Evolutionary conservation across 208 protist species (phyloP), one percentile per base, ranked within the genome.

Genomic region (Trypanosoma congolense): DNA sequence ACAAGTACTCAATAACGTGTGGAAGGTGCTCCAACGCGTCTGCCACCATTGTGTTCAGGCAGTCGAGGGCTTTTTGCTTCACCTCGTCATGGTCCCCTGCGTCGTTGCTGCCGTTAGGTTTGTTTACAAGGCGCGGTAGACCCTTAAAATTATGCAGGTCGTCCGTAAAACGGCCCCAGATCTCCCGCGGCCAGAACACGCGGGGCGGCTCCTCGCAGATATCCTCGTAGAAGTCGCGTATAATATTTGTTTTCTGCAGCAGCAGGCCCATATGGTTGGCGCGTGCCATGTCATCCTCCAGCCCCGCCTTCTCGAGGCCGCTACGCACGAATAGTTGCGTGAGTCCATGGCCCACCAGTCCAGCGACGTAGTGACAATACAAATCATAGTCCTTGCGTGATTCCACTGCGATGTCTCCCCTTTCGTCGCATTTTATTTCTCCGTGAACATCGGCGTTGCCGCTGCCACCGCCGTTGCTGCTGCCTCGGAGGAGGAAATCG

Each of bases 191-290:
- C 92, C 94, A 98, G 66, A 96, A 98, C 31, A 96, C 91, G 38
- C 96, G 82, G 22, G 80, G 82, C 35, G 84, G 81, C 46, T 75
- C 70, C 52, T 97, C 94, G 29, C 67, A 59, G 24, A 97, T 87
- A 64, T 98, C 96, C 73, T 99, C 97, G 25, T 93, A 83, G 61
- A 97, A 99, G 80, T 98, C 96, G 24, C 96, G 82, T 41, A 97
- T 97, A 69, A 99, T 98, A 70, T 99, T 99, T 0, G 93, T 97
- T 73, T 99, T 99, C 70, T 99, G 97, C 52, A 98, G 65, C 51
- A 98, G 98, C 14, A 98, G 82, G 4, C 97, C 97, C 97, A 98
- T 98, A 51, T 80, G 65, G 59, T 97, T 98, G 12, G 92, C 69
- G 21, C 80, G 56, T 31, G 77, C 70, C 8, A 94, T 65, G 33